Base-by-base conservation (phyloP, 495 filamentous ascomycete genomes). In the Astrothelium macrocarpum region DNA sequence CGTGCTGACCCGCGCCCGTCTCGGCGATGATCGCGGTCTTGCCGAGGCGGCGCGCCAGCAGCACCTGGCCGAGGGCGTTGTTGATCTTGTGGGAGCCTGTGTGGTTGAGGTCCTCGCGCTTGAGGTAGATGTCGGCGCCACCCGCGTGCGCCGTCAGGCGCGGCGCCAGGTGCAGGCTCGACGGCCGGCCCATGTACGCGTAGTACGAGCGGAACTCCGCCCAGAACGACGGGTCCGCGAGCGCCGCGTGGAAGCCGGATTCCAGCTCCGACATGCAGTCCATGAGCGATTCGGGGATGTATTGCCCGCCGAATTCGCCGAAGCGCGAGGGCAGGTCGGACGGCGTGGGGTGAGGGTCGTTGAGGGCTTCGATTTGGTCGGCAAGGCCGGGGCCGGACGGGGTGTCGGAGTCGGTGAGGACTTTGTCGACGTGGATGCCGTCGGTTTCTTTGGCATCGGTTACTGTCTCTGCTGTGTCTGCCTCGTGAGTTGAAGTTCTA, bases 241-340 rank as follows among this genome's bases (percentile, higher is more conserved):
- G 85, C 46, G 90, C 89, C 53, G 85, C 76, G 65, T 95, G 84
- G 79, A 99, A 99, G n/a, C 93, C 94, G 11, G 80, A 79, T 73
- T 97, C 92, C 16, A 99, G 84, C 76, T 99, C 86, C 0, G 85
- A 84, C 66, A 99, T 79, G 71, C 94, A 97, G 76, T 96, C 92
- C 91, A 97, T 97, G 32, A 99, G 82, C 7, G 91, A 91, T 76
- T 99, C 94, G 0, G 94, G 95, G 0, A 99, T 93, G 70, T 97
- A 99, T 74, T 97, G 94, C n/a, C 94, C 94, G 68, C 94, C 94
- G 67, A 96, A 99, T 74, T 96, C 90, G 63, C 94, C 94, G 70
- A 99, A 99, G 16, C 93, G 86, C 60, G 89, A 83, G 2, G 93
- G 91, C 34, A 88, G 78, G 62, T 83, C 82, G 39, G 74, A 78